phyloP scores from a whole-genome alignment of 192 early-diverging fungal species.

The Dissophora ornata region DNA sequence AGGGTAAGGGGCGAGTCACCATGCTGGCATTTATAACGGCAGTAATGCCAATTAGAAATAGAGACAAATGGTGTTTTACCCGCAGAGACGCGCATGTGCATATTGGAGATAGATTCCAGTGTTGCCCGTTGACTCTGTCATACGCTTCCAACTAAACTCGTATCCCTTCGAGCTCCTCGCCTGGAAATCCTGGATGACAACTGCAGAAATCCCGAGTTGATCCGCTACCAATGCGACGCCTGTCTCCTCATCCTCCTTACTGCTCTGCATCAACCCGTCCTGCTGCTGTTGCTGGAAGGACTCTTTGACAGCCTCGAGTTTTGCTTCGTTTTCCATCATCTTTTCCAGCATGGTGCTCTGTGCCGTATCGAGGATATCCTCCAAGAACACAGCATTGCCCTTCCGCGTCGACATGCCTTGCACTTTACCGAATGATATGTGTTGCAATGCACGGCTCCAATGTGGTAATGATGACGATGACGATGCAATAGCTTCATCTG shows the following conservation, averaged over 20 bases:
- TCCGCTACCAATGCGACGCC: slow-evolving; percentile 75
- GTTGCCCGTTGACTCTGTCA: slow-evolving; percentile 92
- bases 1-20: too few relatives aligned
- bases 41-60: too few relatives aligned
- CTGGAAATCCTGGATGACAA: slow-evolving; percentile 89
- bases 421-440: slow-evolving; percentile 92
- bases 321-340: slow-evolving; percentile 80
- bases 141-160: slow-evolving; percentile 88
- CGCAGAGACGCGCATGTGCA: slow-evolving; percentile 92
- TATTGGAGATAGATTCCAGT: slow-evolving; percentile 98
- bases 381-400: slow-evolving; percentile 91
- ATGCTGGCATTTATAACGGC: too few relatives aligned
- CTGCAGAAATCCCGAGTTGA: slow-evolving; percentile 85
- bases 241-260: slow-evolving; percentile 9
- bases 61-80: too few relatives aligned
- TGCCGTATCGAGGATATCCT: slow-evolving; percentile 89
- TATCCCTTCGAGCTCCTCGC: slow-evolving; percentile 91
- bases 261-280: neutral
- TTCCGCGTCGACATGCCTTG: slow-evolving; percentile 93
- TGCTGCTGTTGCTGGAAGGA: slow-evolving; percentile 2
- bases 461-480: slow-evolving; percentile 60
- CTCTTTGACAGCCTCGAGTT: slow-evolving; percentile 74
- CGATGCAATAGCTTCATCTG: neutral
- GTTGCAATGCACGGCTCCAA: slow-evolving; percentile 77
- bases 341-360: slow-evolving; percentile 84